Conservation (phyloP, 331 rosid species). For the Rhamnella rubrinervis region DNA sequence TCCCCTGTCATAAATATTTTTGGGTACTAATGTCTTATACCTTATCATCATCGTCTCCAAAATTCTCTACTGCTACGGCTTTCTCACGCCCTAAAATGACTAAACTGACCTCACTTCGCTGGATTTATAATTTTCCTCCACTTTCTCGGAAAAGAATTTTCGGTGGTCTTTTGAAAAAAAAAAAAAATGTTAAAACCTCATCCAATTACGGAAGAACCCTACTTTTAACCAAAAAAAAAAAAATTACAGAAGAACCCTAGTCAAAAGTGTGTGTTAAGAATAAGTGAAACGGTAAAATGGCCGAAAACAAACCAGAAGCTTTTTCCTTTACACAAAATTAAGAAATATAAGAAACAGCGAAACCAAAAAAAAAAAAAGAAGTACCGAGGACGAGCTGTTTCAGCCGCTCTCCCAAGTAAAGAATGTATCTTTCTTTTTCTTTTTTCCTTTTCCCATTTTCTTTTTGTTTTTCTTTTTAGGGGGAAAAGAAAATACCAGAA, state of each 20-base stretch:
- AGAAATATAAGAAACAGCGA: conserved; percentile 20
- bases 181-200: neutral
- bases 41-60: neutral
- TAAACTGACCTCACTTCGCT: neutral
- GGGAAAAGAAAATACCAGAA: conserved; percentile 26
- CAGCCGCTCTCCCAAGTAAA: conserved; percentile 41
- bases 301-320: conserved; percentile 12
- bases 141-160: conserved; percentile 2
- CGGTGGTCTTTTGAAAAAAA: neutral
- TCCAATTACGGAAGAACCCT: no score
- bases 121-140: neutral
- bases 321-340: conserved; percentile 37
- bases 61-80: neutral
- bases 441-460: conserved; percentile 21
- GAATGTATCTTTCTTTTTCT: conserved; percentile 34
- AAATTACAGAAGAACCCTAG: neutral
- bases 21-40: neutral
- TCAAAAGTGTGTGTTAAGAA: neutral
- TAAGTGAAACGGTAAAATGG: neutral
- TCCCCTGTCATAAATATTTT: conserved; percentile 17
- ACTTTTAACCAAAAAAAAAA: no score
- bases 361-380: conserved; percentile 14
- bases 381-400: conserved; percentile 15
- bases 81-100: neutral
- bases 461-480: neutral